Conservation (phyloP, 139 green algal genomes). For the Asterochloris erici region DNA sequence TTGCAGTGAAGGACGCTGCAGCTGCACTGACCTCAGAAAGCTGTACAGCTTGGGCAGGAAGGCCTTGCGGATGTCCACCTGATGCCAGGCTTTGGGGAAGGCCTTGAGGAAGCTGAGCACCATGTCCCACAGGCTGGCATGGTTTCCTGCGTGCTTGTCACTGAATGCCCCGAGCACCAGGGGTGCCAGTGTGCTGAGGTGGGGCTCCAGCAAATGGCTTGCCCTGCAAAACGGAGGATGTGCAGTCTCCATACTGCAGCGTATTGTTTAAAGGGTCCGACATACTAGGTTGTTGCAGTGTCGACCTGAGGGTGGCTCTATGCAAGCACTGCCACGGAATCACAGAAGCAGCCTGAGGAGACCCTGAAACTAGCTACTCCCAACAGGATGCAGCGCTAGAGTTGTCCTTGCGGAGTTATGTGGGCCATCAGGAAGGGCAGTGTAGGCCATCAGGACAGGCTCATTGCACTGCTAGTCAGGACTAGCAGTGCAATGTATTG, state of each 20-base stretch:
- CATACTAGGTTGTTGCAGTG: too few species aligned
- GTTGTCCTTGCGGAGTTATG: too few species aligned
- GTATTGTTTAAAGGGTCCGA: background rate
- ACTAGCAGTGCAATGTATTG: too few species aligned
- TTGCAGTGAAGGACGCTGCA: too few species aligned
- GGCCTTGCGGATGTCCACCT: slow-evolving; percentile 44
- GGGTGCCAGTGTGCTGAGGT: slow-evolving; percentile 14
- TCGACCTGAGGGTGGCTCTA: too few species aligned
- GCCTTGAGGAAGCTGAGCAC: slow-evolving; percentile 52
- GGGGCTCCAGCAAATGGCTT: slow-evolving; percentile 7
- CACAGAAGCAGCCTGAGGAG: too few species aligned
- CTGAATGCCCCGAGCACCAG: slow-evolving; percentile 35
- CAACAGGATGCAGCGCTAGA: too few species aligned
- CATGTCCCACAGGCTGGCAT: slow-evolving; percentile 71
- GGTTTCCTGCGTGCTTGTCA: slow-evolving; percentile 63
- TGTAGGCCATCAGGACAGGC: too few species aligned
- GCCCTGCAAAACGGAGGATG: slow-evolving; percentile 5
- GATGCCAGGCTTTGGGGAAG: slow-evolving; percentile 46
- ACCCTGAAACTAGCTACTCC: too few species aligned
- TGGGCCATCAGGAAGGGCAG: too few species aligned
- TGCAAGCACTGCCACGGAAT: too few species aligned
- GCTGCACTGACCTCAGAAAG: slow-evolving; percentile 40
- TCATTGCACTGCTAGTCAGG: too few species aligned
- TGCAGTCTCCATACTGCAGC: background rate
- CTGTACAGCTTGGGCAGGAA: slow-evolving; percentile 61